Percentiles rank a stretch among this genome's conserved stretches.
These are phyloP conservation scores for Lathyrus aphaca DNA, from an alignment of 306 rosid genomes.

Conservation along the genomic window DNA sequence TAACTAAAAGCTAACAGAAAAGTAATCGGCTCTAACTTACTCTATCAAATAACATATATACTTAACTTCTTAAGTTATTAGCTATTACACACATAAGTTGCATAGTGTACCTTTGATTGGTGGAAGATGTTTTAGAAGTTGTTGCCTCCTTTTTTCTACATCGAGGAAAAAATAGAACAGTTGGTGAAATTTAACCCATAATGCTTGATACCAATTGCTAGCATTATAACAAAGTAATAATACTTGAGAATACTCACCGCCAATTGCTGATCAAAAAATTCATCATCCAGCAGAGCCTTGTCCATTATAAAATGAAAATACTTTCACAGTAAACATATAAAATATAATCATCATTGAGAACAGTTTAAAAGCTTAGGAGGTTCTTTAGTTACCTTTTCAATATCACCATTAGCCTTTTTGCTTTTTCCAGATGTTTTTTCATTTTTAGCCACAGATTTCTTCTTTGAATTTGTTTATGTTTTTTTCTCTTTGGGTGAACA, in stretches of 20 bases:
- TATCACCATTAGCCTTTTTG: slow-evolving; percentile 50
- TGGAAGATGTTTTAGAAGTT: slow-evolving; percentile 43
- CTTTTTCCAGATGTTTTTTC: slow-evolving; percentile 57
- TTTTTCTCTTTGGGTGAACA: slow-evolving; percentile 49
- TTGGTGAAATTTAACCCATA: slow-evolving; percentile 33
- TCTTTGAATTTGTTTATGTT: slow-evolving; percentile 48
- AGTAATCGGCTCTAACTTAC: background rate
- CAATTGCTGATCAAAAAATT: slow-evolving; percentile 65
- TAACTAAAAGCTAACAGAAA: background rate
- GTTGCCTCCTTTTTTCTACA: slow-evolving; percentile 79
- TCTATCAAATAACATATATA: background rate
- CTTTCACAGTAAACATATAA: slow-evolving; percentile 37
- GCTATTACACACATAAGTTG: background rate
- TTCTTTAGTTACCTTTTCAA: slow-evolving; percentile 40
- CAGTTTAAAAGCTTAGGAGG: slow-evolving; percentile 53
- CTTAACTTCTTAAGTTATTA: background rate
- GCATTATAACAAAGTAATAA: slow-evolving; percentile 18
- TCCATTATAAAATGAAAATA: slow-evolving; percentile 55
- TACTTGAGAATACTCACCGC: slow-evolving; percentile 53
- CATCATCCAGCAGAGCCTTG: slow-evolving; percentile 80
- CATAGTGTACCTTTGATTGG: slow-evolving; percentile 67
- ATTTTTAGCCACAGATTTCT: slow-evolving; percentile 57
- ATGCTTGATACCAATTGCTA: background rate
- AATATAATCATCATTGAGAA: slow-evolving; percentile 20
- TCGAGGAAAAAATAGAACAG: slow-evolving; percentile 23